Conservation (phyloP, 768 basidiomycete species). For the Pleurotus tuoliensis region DNA sequence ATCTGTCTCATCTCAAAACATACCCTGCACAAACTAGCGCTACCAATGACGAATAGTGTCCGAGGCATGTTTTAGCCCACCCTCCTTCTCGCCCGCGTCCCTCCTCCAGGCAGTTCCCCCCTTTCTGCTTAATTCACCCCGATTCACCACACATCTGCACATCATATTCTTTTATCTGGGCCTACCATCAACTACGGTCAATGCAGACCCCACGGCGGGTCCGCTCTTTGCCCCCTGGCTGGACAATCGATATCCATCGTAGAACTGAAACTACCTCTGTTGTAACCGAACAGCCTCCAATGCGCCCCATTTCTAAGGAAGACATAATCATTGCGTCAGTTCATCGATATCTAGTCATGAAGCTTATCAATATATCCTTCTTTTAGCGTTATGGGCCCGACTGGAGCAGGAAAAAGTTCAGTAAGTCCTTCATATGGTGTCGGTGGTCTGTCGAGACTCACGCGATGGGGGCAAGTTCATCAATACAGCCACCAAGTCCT, state of each 20-base stretch:
- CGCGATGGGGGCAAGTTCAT: conserved; percentile 17
- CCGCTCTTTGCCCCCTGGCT: neutral
- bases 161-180: no score
- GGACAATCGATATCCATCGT: neutral
- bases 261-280: neutral
- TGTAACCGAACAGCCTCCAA: neutral
- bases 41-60: no score
- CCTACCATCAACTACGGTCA: no score
- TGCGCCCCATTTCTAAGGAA: conserved; percentile 6
- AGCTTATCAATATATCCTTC: neutral
- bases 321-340: conserved; percentile 13
- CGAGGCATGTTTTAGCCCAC: no score
- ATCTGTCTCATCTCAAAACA: no score
- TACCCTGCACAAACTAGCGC: no score
- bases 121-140: neutral
- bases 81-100: no score
- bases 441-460: neutral
- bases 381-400: conserved; percentile 22
- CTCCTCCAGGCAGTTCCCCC: no score
- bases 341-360: neutral
- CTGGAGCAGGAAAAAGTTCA: conserved; percentile 21
- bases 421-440: conserved; percentile 8
- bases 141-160: no score
- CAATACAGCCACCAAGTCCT: conserved; percentile 16
- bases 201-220: no score